Base-by-base conservation (phyloP, 129 eudicot species). In the Gnaphalium uliginosum region DNA sequence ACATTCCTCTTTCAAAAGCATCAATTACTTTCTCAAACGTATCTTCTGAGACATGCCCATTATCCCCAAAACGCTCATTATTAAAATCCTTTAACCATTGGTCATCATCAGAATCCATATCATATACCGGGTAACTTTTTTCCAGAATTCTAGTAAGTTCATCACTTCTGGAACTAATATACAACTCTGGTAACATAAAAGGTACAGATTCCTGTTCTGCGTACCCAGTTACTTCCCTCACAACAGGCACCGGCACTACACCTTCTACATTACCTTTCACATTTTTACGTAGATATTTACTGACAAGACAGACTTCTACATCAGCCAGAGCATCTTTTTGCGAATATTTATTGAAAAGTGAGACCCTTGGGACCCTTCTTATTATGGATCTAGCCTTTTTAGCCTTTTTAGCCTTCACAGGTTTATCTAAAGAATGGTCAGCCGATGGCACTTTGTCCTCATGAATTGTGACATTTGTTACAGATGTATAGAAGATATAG, bases 101-200 rank as follows among this genome's bases (percentile, higher is more conserved):
- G 17, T 91, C 99, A 68, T 94, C 99, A 21, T 83, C 96, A 43
- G 80, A 84, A 71, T 86, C 97, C 92, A 91, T 74, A 69, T 94
- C 99, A 70, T 91, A 94, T 19, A 71, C 77, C 37, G 84, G 83
- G 18, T 63, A 81, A 70, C 82, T 78, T 86, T 76, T 90, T 35
- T 51, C 82, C 84, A 91, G 66, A n/a, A 85, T 88, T 69, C 90
- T 84, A 21, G 82, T 57, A 79, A 89, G 57, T 82, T 91, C 99
- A 84, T 91, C 94, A 58, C 84, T 81, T 66, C 68, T 82, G 74
- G 78, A 69, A 7, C 76, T 64, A 11, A 95, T 84, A 83, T 95
- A 95, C 1, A 75, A 79, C 23, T 68, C 80, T 0, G 96, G 97
- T 71, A 88, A 80, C 71, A 19, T 48, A 82, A 81, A 95, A 2